Evolutionary conservation across 345 rosid species (phyloP), one percentile per base, ranked within the genome.

Genomic region (Heritiera littoralis): DNA sequence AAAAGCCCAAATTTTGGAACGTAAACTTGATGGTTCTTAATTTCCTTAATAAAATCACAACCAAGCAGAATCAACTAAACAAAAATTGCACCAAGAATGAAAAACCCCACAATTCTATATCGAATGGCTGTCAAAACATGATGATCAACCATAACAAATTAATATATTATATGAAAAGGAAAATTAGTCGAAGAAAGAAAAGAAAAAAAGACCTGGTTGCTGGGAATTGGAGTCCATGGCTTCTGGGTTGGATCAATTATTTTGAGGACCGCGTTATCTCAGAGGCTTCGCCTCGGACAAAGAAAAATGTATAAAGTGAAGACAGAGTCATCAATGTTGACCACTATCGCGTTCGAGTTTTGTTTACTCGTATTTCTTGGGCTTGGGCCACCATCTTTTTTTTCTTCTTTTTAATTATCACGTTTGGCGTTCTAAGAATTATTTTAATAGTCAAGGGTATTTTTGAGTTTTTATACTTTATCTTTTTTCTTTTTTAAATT

Each of bases 181-280:
- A n/a, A 17, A 28, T 3, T 8, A 9, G n/a, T 12, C 17, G 58
- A 11, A 1, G 55, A 30, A 20, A 4, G 15, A 60, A 61, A 28
- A 35, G 20, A 75, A 58, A 72, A 23, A 17, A 30, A 12, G 66
- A 91, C 94, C 94, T 83, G 85, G 61, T 66, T 79, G 88, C 12
- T 85, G 90, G 46, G 92, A 56, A 76, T 64, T 85, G 70, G 89
- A 85, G 46, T 77, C 90, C 94, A 91, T 91, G 72, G 54, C 65
- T 73, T 78, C 78, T 10, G 28, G 71, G 45, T 30, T 23, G 28
- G 59, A 76, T 45, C 78, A 46, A 63, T 7, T 23, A 81, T 74
- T 46, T 78, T 20, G 82, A 86, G 77, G 77, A 76, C 66, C 49
- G 45, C 63, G 66, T 72, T 78, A 76, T 78, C 79, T 76, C 77